phyloP scores from a whole-genome alignment of 2,329 filamentous ascomycete genomes.

The Colletotrichum incanum region DNA sequence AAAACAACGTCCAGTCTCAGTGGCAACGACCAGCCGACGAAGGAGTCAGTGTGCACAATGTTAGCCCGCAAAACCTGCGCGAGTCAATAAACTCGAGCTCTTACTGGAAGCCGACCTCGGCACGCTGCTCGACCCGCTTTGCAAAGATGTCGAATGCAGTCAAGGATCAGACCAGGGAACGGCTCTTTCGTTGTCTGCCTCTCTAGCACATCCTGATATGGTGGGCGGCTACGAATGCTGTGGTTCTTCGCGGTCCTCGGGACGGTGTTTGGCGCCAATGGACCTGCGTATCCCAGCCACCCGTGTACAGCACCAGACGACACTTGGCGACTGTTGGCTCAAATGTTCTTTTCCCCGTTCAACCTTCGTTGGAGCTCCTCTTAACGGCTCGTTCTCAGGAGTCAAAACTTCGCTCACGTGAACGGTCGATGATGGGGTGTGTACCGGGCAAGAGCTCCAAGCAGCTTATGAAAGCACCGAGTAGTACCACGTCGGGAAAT shows the following conservation, averaged over 20 bases:
- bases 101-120: background rate
- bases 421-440: background rate
- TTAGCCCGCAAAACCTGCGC: background rate
- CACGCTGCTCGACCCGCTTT: background rate
- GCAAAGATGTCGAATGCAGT: background rate
- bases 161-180: background rate
- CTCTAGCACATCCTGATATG: background rate
- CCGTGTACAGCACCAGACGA: background rate
- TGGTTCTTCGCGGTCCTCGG: background rate
- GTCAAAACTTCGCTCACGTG: background rate
- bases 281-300: background rate
- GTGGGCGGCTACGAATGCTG: background rate
- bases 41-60: background rate
- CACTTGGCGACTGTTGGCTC: background rate
- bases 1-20: background rate
- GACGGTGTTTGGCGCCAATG: background rate
- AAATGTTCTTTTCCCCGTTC: too few relatives aligned
- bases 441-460: background rate
- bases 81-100: background rate
- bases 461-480: background rate
- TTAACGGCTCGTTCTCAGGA: background rate
- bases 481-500: background rate
- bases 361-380: background rate
- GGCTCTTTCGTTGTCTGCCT: background rate
- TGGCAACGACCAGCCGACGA: background rate